A percentile compares a stretch with the other conserved stretches of the same genome.
These are phyloP conservation scores for Paradendryphiella salina DNA, from an alignment of 2,329 filamentous ascomycete species.

Conservation along the genomic window DNA sequence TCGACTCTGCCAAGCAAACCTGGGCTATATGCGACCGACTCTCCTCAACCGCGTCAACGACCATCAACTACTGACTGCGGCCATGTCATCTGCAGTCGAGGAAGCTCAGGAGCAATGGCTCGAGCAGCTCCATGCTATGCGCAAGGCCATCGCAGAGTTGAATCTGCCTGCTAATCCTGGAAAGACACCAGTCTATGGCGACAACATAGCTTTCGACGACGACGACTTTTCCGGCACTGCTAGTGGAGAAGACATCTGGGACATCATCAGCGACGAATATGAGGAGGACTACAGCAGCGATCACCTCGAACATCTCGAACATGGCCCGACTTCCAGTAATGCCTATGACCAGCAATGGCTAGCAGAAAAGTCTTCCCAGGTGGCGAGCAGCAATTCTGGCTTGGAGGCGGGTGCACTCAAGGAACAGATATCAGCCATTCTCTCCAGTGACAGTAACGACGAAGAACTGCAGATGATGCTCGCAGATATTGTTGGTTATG, in stretches of 20 bases:
- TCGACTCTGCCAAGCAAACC: constrained; percentile 19
- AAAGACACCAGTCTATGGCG: constrained; percentile 56
- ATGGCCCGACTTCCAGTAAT: constrained; percentile 30
- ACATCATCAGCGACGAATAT: constrained; percentile 78
- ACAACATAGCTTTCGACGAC: constrained; percentile 66
- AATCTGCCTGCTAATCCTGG: constrained; percentile 57
- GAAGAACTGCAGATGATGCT: constrained; percentile 90
- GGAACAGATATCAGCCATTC: constrained; percentile 73
- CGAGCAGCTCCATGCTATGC: constrained; percentile 82
- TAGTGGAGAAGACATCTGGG: constrained; percentile 84
- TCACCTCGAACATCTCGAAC: constrained; percentile 60
- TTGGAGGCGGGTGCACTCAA: constrained; percentile 71
- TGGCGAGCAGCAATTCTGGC: constrained; percentile 67
- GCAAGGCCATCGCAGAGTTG: constrained; percentile 76
- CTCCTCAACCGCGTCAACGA: background rate
- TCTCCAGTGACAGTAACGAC: constrained; percentile 70
- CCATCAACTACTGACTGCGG: background rate
- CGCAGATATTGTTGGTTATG: constrained; percentile 88
- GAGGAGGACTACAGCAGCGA: constrained; percentile 68
- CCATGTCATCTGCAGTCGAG: constrained; percentile 48
- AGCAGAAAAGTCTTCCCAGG: constrained; percentile 64
- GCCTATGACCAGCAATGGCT: constrained; percentile 72
- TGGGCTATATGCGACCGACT: constrained; percentile 4
- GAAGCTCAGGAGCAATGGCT: constrained; percentile 72
- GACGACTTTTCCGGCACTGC: constrained; percentile 65